Conservation (phyloP, 306 rosid genomes). For the Senna siamea region DNA sequence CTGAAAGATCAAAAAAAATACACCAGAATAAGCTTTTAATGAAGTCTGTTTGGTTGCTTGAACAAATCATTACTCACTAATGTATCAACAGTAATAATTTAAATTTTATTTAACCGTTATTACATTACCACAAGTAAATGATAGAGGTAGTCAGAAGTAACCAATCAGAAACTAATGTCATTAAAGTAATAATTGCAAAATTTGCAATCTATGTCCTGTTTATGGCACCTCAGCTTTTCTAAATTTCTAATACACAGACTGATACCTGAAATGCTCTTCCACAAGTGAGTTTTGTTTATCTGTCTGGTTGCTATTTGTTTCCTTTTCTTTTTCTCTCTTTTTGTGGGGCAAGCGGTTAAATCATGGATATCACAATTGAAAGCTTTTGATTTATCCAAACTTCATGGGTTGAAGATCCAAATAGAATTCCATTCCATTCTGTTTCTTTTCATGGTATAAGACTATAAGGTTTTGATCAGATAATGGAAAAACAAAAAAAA, state of each 20-base stretch:
- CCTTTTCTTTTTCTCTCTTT: background rate
- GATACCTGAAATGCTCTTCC: background rate
- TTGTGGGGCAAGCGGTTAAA: too few relatives aligned
- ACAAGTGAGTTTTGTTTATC: slow-evolving; percentile 21
- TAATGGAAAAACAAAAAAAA: too few relatives aligned
- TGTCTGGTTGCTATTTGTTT: slow-evolving; percentile 19
- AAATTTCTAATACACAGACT: slow-evolving; percentile 19
- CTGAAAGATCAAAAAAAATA: slow-evolving; percentile 41
- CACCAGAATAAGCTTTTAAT: slow-evolving; percentile 9
- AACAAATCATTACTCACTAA: slow-evolving; percentile 21
- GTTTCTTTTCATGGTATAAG: too few relatives aligned
- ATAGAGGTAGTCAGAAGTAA: background rate
- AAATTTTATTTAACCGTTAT: background rate
- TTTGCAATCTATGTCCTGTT: slow-evolving; percentile 32
- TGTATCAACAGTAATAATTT: slow-evolving; percentile 14
- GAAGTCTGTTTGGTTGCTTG: slow-evolving; percentile 15
- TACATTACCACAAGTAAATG: slow-evolving; percentile 16
- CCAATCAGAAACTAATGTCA: slow-evolving; percentile 9
- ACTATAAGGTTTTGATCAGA: too few relatives aligned
- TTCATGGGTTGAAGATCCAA: too few relatives aligned
- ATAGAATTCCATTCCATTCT: too few relatives aligned
- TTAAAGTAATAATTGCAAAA: slow-evolving; percentile 23
- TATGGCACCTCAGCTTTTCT: slow-evolving; percentile 1
- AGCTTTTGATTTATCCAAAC: too few relatives aligned
- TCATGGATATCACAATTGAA: too few relatives aligned